A percentile compares a stretch with the other conserved stretches of the same genome.
These are phyloP conservation scores for Aurantiochytrium sp. DNA, from an alignment of 108 stramenopile species.

Conservation along the genomic window DNA sequence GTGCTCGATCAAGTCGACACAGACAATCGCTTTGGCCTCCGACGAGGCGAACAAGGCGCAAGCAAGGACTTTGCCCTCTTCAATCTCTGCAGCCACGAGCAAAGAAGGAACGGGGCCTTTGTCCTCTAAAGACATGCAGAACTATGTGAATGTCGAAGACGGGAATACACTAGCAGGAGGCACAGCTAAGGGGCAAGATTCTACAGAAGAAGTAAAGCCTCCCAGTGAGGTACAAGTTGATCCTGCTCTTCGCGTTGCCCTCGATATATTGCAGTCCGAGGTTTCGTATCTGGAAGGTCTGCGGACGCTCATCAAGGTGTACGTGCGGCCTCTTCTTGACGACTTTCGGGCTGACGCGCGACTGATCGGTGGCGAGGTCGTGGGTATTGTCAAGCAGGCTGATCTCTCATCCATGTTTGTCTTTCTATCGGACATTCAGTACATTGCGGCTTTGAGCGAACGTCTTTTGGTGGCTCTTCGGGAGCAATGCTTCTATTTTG, in stretches of 20 bases:
- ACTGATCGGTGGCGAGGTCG: neutral
- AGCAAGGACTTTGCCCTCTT: no score
- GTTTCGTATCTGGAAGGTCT: neutral
- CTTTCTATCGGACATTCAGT: neutral
- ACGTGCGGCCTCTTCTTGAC: neutral
- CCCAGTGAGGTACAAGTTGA: neutral
- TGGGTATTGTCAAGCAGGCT: neutral
- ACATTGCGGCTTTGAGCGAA: neutral
- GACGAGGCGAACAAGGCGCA: no score
- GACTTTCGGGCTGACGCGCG: constrained; percentile 2
- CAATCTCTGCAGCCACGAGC: no score
- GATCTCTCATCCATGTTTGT: neutral
- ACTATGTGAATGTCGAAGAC: no score
- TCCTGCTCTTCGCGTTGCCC: neutral
- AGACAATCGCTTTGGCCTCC: no score
- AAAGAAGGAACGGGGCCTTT: no score
- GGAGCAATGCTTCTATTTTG: no score
- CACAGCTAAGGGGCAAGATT: no score
- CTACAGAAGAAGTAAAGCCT: no score
- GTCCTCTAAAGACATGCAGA: no score
- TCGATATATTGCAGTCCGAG: neutral
- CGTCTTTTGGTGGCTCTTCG: neutral
- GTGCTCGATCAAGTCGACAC: neutral
- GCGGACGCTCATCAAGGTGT: neutral
- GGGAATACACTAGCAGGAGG: no score